Conservation (phyloP, 495 filamentous ascomycete genomes). For the Hyaloscypha bicolor region DNA sequence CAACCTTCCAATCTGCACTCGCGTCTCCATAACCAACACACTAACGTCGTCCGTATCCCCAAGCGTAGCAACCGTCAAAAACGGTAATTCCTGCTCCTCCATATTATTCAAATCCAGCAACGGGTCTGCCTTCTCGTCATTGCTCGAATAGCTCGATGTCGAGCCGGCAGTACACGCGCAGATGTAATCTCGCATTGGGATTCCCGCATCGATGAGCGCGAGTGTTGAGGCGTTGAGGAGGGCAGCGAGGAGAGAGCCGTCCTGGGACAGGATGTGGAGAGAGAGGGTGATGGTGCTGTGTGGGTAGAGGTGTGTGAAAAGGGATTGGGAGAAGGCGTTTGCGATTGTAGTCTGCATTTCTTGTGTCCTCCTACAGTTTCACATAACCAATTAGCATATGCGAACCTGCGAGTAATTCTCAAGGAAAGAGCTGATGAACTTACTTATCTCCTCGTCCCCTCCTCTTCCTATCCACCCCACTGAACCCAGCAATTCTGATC, state of each 20-base stretch:
- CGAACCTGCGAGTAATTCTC: background rate
- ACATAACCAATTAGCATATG: background rate
- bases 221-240: constrained; percentile 91
- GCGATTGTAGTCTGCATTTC: constrained; percentile 80
- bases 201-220: constrained; percentile 89
- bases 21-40: constrained; percentile 82
- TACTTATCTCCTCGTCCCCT: constrained; percentile 76
- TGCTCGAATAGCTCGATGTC: constrained; percentile 64
- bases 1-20: constrained; percentile 71
- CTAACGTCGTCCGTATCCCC: constrained; percentile 71
- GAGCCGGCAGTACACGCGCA: constrained; percentile 85
- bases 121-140: constrained; percentile 75
- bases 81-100: constrained; percentile 91
- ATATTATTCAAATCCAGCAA: constrained; percentile 82
- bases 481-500: constrained; percentile 85
- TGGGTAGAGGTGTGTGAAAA: constrained; percentile 87
- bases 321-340: constrained; percentile 67
- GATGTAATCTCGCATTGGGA: constrained; percentile 91
- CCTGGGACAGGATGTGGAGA: constrained; percentile 84
- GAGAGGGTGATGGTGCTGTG: constrained; percentile 82
- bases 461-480: constrained; percentile 80
- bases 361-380: constrained; percentile 62
- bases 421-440: constrained; percentile 25
- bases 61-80: constrained; percentile 80
- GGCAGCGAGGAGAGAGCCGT: constrained; percentile 87